These are phyloP conservation scores for Kwoniella sp. DNA, from an alignment of 768 basidiomycete genomes.

Conservation along the genomic window DNA sequence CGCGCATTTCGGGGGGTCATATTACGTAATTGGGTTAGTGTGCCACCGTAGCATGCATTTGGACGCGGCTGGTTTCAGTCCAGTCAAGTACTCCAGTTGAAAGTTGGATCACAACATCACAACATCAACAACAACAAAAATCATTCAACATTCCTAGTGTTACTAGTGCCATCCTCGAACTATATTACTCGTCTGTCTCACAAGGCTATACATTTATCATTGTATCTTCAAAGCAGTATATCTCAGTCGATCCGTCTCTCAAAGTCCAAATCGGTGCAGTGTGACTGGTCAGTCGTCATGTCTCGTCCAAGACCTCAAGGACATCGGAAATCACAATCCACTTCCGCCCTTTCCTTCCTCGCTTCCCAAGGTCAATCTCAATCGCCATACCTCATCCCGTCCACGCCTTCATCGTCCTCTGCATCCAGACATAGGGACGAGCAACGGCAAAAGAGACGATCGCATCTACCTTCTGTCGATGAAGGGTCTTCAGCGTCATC, in stretches of 20 bases:
- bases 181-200: too few species aligned
- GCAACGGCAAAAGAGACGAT: constrained; percentile 4
- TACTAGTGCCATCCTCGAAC: too few species aligned
- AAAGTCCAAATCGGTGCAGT: too few species aligned
- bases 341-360: constrained; percentile 36
- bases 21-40: too few species aligned
- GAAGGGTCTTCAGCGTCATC: constrained; percentile 15
- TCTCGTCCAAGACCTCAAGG: constrained; percentile 20
- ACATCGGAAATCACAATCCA: constrained; percentile 44
- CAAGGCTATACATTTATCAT: too few species aligned
- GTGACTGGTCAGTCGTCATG: constrained; percentile 11
- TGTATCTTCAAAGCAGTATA: too few species aligned
- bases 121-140: background rate
- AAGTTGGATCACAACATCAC: background rate
- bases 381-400: background rate
- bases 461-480: constrained; percentile 9
- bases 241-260: too few species aligned
- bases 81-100: too few species aligned
- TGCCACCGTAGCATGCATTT: background rate
- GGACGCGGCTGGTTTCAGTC: constrained; percentile 19
- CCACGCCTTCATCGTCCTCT: constrained; percentile 1
- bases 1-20: too few species aligned
- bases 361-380: constrained; percentile 15
- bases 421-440: background rate
- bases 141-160: background rate